Evolutionary conservation across 2,329 filamentous ascomycete species (phyloP).

Genomic region (Colletotrichum australisinense): DNA sequence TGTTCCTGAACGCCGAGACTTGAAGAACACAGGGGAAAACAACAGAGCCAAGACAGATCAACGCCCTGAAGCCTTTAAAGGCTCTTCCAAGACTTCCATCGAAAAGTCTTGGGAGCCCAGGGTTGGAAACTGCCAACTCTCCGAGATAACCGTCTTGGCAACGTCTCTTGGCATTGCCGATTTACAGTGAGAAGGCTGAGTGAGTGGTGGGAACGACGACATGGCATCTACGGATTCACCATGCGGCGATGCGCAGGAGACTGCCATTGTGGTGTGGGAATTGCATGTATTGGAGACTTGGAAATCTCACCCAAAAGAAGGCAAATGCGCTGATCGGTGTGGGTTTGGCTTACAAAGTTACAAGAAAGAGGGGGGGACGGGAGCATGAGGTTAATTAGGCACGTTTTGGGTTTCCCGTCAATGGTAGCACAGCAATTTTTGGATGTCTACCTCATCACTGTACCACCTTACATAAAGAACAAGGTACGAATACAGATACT

Average conservation of each 20-base stretch:
- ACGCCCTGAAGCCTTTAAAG: not conserved
- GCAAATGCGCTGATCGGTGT: not conserved
- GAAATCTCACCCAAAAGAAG: not conserved
- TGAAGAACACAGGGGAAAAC: not conserved
- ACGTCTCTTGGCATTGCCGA: conserved; percentile 4
- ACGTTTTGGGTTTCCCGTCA: conserved; percentile 1
- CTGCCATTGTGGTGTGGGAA: too few species aligned
- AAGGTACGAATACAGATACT: not conserved
- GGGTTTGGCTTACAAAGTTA: not conserved
- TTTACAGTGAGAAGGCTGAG: not conserved
- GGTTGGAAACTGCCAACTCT: conserved; percentile 1
- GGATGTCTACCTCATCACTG: not conserved
- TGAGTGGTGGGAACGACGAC: not conserved
- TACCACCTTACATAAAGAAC: not conserved
- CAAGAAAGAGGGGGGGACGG: not conserved
- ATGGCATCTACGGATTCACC: not conserved
- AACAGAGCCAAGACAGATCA: conserved; percentile 12
- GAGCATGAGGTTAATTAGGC: conserved; percentile 19
- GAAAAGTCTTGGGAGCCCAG: conserved; percentile 15
- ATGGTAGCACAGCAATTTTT: not conserved
- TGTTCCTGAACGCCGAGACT: not conserved
- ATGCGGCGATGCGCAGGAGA: not conserved
- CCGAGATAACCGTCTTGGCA: conserved; percentile 32
- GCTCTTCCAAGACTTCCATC: not conserved
- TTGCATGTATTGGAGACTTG: not conserved